Base-by-base conservation (phyloP, 192 early-diverging fungal genomes). In the Lunasporangiospora selenospora region DNA sequence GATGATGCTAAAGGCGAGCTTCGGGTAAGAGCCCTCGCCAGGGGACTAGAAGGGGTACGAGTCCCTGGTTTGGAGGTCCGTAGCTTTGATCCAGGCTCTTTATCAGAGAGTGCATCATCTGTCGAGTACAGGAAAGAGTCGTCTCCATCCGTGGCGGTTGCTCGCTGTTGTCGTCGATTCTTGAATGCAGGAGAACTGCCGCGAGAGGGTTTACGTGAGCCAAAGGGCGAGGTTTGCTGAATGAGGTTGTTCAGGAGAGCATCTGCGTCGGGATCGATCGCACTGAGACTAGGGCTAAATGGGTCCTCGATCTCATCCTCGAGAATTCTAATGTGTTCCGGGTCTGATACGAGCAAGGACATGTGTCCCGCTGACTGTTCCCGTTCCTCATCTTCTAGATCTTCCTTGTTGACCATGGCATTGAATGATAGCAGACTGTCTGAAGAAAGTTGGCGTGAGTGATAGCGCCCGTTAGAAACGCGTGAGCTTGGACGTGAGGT, bases 251-350 rank as follows among this genome's bases (percentile, higher is more conserved):
- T 73, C 6, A 73, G 53, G 43, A 63, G 63, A 13, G 54, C 59
- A 24, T 73, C 69, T 4, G 60, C 41, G 49, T 63, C 69, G n/a
- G 55, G 55, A 32, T 73, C 69, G 18, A 63, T 62, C 8, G 69
- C 30, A n/a, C 69, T 73, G 60, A 73, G 58, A 18, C 69, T 73
- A 24, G 69, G 69, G 11, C 69, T 73, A 29, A 73, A 73, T 6
- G 69, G 69, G 56, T 73, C 69, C 21, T 73, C 69, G 24, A 73
- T 73, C 30, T 73, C 69, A n/a, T 61, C 60, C 18, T 73, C 69
- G 6, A 73, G 36, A n/a, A 73, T 63, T 30, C 49, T 32, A 2
- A 63, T 11, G 33, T 73, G 69, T 31, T 73, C 69, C n/a, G 69
- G 69, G 26, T 73, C 69, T 2, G 69, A 73, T 6, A 73, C 60